phyloP scores from a whole-genome alignment of 257 asterid genomes.

The Mitragyna speciosa region DNA sequence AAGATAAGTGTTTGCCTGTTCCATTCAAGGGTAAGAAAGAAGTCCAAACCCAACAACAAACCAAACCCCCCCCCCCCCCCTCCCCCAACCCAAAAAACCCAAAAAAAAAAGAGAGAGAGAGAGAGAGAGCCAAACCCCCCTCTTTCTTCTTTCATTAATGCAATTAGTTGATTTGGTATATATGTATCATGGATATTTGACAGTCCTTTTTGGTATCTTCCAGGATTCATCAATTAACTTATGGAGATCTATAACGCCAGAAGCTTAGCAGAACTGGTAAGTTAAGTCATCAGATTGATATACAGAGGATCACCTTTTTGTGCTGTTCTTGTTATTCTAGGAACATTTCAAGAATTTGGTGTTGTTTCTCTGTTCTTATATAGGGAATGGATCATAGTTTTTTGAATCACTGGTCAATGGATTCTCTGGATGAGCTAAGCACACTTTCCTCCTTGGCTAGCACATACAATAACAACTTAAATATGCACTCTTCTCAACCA shows the following conservation, averaged over 20 bases:
- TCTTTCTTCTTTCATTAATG: neutral
- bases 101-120: no score
- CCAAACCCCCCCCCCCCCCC: conserved; percentile 28
- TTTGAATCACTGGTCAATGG: conserved; percentile 53
- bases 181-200: neutral
- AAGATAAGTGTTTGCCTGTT: conserved; percentile 26
- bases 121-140: no score
- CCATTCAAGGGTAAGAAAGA: conserved; percentile 17
- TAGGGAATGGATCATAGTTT: conserved; percentile 63
- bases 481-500: conserved; percentile 25
- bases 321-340: neutral
- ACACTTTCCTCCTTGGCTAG: conserved; percentile 33
- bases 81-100: no score
- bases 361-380: neutral
- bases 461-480: conserved; percentile 31
- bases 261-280: conserved; percentile 62
- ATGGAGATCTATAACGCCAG: conserved; percentile 58
- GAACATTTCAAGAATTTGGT: neutral
- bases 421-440: conserved; percentile 47
- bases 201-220: neutral
- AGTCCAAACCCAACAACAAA: neutral
- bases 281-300: neutral
- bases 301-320: neutral
- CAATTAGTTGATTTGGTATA: no score
- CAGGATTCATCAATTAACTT: conserved; percentile 10